Percentiles rank a stretch among this genome's conserved stretches.
These are phyloP conservation scores for Colletotrichum graminicola DNA, from an alignment of 2,329 filamentous ascomycete genomes.

Conservation along the genomic window DNA sequence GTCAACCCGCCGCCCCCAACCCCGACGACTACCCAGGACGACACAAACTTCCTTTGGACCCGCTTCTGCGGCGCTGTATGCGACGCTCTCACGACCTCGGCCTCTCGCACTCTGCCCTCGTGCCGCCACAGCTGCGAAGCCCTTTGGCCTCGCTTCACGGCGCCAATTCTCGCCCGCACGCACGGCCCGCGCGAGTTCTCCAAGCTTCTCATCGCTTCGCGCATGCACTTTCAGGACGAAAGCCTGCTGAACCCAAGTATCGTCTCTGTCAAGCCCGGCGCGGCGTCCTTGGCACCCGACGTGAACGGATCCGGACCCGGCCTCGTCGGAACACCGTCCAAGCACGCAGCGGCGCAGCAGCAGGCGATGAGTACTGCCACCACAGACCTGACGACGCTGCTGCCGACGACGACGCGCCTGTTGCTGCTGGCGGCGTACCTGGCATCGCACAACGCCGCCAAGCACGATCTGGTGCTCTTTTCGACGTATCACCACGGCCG, in stretches of 20 bases:
- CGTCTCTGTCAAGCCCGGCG: slow-evolving; percentile 49
- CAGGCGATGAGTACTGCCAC: slow-evolving; percentile 15
- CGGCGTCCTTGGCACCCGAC: background rate
- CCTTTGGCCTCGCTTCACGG: slow-evolving; percentile 88
- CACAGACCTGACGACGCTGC: slow-evolving; percentile 63
- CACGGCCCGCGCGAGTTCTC: slow-evolving; percentile 85
- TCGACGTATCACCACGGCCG: slow-evolving; percentile 74
- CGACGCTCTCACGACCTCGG: slow-evolving; percentile 85
- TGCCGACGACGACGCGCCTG: slow-evolving; percentile 80
- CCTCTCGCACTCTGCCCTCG: slow-evolving; percentile 81
- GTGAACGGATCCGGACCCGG: background rate
- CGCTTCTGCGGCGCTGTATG: slow-evolving; percentile 88
- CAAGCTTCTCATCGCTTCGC: slow-evolving; percentile 79
- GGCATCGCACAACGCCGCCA: slow-evolving; percentile 81
- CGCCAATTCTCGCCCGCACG: slow-evolving; percentile 80
- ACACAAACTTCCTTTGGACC: slow-evolving; percentile 78
- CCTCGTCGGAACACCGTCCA: slow-evolving; percentile 20
- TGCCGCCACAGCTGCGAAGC: slow-evolving; percentile 78
- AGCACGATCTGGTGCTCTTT: slow-evolving; percentile 81
- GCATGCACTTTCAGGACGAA: slow-evolving; percentile 80
- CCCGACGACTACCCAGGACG: slow-evolving; percentile 63
- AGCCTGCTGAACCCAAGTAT: slow-evolving; percentile 76
- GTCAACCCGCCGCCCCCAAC: slow-evolving; percentile 59
- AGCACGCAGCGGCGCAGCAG: slow-evolving; percentile 14
- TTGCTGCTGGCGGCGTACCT: slow-evolving; percentile 84